Evolutionary conservation across 1,284 basidiomycete species (phyloP), one percentile per base, ranked within the genome.

Genomic region (Pseudozyma sp.): DNA sequence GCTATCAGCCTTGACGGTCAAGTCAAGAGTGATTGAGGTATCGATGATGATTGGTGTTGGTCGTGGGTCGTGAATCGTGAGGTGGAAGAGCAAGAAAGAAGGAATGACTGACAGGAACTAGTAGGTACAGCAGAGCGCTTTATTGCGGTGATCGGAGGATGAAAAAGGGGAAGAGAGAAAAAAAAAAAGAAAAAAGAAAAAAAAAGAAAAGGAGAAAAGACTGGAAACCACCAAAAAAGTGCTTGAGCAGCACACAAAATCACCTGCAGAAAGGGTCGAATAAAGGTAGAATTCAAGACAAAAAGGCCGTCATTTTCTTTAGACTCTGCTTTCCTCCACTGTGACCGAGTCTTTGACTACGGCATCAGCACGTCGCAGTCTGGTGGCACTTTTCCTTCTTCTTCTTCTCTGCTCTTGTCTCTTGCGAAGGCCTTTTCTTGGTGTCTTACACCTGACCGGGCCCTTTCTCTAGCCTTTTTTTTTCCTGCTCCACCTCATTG

Each of bases 81-180:
- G 12, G 31, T 35, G 16, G 44, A 38, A 25, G 44, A 49, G 40
- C 13, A 16, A 56, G 43, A 53, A 53, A 12, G 13, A 49, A 31
- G 36, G n/a, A 43, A 21, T 34, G 25, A 34, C 14, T 6, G 25
- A 54, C 25, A 19, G 19, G n/a, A 43, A 53, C 11, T 8, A 9
- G 14, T 19, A 9, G 52, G 19, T 50, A 43, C 47, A 51, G 43
- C 12, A 18, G 14, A 43, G 50, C 39, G 36, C 40, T 10, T 16
- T 25, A 16, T 52, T 60, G 53, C 60, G 25, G 70, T 72, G 70
- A 72, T 72, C 70, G 70, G 70, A 72, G 70, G 70, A 52, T 66
- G 64, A 72, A 72, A 72, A 72, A 50, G 61, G 47, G 56, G n/a
- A 45, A n/a, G 21, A 52, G 44, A 60, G 53, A 18, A 47, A 43